Evolutionary conservation across 305 asterid species (phyloP).

Genomic region (Fraxinus platypoda): DNA sequence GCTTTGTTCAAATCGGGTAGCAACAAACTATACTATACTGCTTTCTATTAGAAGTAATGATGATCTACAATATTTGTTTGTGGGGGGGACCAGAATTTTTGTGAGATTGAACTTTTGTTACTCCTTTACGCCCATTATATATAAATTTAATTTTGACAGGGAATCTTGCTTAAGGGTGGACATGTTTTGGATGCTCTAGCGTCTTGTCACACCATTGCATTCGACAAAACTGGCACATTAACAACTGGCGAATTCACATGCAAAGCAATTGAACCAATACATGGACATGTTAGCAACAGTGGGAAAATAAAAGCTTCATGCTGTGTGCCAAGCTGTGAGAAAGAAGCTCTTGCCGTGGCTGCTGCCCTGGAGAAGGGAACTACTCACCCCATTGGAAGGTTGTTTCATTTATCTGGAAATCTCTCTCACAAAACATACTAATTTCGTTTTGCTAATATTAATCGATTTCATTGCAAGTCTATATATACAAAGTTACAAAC

Average conservation of each 20-base stretch:
- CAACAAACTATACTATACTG: background rate
- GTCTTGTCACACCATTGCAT: conserved; percentile 89
- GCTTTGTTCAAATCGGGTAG: background rate
- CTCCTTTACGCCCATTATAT: conserved; percentile 5
- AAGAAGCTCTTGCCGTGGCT: conserved; percentile 98
- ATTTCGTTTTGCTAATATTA: conserved; percentile 1
- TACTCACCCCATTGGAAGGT: conserved; percentile 99
- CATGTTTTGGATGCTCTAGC: conserved; percentile 93
- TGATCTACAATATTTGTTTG: background rate
- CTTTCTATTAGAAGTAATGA: background rate
- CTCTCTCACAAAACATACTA: background rate
- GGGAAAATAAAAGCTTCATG: conserved; percentile 51
- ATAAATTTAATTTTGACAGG: conserved; percentile 46
- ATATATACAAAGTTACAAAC: background rate
- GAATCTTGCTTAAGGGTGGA: conserved; percentile 95
- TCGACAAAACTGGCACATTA: conserved; percentile 98
- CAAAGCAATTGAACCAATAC: conserved; percentile 99
- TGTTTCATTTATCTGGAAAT: conserved; percentile 11
- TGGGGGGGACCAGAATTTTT: background rate
- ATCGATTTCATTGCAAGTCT: background rate
- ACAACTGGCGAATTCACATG: conserved; percentile 97
- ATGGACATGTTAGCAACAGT: conserved; percentile 58
- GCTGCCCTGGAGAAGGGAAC: conserved; percentile 99
- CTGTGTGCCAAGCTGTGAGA: conserved; percentile 94
- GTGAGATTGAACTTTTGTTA: conserved; percentile 8